These are phyloP conservation scores for Fraxinus platypoda DNA, from an alignment of 305 asterid genomes.

Conservation along the genomic window DNA sequence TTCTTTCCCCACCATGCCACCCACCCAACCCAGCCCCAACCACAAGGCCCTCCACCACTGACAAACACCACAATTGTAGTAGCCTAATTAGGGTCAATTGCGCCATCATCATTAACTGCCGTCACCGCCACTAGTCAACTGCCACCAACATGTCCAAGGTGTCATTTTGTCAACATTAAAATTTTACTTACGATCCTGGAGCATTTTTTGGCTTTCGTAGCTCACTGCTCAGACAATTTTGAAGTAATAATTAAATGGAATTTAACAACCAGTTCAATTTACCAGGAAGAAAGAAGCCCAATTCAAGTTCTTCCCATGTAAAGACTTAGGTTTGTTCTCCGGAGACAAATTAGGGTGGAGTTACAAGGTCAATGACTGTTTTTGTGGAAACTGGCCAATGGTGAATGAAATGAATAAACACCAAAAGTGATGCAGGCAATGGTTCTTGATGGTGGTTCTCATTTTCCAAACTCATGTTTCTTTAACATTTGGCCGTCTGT, in stretches of 20 bases:
- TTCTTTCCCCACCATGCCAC: neutral
- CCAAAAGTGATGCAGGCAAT: neutral
- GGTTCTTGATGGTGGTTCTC: neutral
- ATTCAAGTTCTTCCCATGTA: neutral
- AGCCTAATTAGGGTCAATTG: neutral
- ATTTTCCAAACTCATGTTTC: neutral
- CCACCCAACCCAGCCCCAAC: neutral
- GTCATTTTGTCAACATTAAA: neutral
- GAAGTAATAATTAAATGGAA: neutral
- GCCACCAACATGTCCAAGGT: neutral
- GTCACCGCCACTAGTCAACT: neutral
- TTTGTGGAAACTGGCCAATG: neutral
- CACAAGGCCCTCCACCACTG: neutral
- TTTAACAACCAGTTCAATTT: neutral
- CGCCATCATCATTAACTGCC: neutral
- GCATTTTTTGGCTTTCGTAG: neutral
- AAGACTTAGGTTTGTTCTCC: neutral
- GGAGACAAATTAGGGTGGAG: neutral
- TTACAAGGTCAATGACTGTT: neutral
- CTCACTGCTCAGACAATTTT: neutral
- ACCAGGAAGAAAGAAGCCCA: neutral
- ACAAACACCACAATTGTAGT: neutral
- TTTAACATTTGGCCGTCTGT: neutral
- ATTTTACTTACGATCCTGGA: neutral
- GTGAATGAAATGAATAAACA: neutral